These are phyloP conservation scores for Neostapfia colusana DNA, from an alignment of 176 grass and related monocot species.

Conservation along the genomic window DNA sequence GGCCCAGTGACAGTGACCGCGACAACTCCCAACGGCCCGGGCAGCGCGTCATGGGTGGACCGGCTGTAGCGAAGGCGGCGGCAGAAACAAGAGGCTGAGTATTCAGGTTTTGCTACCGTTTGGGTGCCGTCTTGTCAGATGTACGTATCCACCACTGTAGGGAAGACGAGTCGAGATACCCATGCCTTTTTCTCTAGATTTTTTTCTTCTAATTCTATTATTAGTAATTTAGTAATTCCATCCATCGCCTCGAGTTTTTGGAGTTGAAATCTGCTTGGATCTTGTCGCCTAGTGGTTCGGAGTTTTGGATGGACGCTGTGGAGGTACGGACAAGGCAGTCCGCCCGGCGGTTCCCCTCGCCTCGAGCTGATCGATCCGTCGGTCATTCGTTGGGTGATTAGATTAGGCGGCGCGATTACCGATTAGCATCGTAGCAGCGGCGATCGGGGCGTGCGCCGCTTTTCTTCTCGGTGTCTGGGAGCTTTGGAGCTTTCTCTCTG, in stretches of 20 bases:
- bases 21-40: background rate
- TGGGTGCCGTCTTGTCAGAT: conserved; percentile 38
- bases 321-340: conserved; percentile 18
- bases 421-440: background rate
- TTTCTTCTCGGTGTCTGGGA: conserved; percentile 14
- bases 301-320: conserved; percentile 47
- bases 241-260: background rate
- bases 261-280: background rate
- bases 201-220: too few species aligned
- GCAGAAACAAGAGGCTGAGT: background rate
- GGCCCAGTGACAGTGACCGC: background rate
- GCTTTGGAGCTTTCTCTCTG: conserved; percentile 39
- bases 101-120: background rate
- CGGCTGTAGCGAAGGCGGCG: background rate
- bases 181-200: background rate
- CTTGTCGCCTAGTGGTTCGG: conserved; percentile 27
- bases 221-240: background rate
- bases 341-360: background rate
- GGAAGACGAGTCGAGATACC: conserved; percentile 3
- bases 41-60: conserved; percentile 9
- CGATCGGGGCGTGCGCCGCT: background rate
- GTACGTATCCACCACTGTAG: conserved; percentile 17
- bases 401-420: background rate
- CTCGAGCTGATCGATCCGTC: background rate
- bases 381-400: too few species aligned